Evolutionary conservation across 106 monocot species (phyloP).

Genomic region (Alisma plantagoaquatica): DNA sequence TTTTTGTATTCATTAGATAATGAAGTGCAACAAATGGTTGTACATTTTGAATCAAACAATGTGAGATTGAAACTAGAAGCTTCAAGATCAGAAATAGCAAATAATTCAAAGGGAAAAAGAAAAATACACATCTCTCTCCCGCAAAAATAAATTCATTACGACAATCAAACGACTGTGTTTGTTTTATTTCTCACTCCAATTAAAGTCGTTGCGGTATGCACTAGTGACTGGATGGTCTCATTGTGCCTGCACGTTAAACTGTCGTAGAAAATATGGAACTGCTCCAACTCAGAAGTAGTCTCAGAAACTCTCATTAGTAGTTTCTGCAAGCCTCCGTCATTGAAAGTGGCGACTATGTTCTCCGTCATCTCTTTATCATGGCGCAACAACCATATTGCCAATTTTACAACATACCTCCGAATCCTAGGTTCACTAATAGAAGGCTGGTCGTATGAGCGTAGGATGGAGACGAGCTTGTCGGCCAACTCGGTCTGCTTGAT

Average conservation of each 20-base stretch:
- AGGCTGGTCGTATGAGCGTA: slow-evolving; percentile 27
- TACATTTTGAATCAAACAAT: no score
- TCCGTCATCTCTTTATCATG: no score
- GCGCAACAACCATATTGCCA: slow-evolving; percentile 45
- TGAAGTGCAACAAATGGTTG: no score
- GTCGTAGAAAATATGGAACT: slow-evolving; percentile 52
- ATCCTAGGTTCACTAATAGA: slow-evolving; percentile 46
- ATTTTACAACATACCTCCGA: slow-evolving; percentile 40
- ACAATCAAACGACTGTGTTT: no score
- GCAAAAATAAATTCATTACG: no score
- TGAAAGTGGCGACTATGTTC: slow-evolving; percentile 17
- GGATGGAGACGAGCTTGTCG: slow-evolving; percentile 26
- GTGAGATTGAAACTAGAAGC: no score
- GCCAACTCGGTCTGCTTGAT: slow-evolving; percentile 22
- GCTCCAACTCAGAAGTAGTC: slow-evolving; percentile 73
- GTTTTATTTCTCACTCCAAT: no score
- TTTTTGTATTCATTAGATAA: no score
- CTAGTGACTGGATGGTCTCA: slow-evolving; percentile 15
- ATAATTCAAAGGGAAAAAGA: no score
- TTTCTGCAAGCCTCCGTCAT: slow-evolving; percentile 16
- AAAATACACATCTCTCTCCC: no score
- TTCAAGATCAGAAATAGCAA: no score
- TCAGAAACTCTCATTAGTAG: slow-evolving; percentile 35
- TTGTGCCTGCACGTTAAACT: slow-evolving; percentile 37
- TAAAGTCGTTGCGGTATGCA: slow-evolving; percentile 45